Percentiles rank a stretch among this genome's conserved stretches.
phyloP scores from a whole-genome alignment of 495 filamentous ascomycete genomes.

The Hypoxylon crocopeplum region DNA sequence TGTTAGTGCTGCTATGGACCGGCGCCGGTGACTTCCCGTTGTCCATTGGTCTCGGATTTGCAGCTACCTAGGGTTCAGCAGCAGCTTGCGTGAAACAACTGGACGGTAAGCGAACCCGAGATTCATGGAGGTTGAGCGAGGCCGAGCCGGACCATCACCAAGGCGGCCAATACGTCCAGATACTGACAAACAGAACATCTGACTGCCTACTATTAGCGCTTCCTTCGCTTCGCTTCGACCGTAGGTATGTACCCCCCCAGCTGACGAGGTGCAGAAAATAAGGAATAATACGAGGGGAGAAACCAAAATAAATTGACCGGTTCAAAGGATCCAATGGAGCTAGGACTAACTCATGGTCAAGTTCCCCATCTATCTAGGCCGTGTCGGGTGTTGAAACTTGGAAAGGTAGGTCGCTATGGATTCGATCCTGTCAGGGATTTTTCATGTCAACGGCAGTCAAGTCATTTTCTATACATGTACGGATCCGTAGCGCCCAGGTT shows the following conservation, averaged over 20 bases:
- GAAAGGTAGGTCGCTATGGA: conserved; percentile 17
- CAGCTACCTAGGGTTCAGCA: background rate
- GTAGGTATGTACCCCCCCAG: too few relatives aligned
- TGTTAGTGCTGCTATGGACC: conserved; percentile 25
- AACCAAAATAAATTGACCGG: too few relatives aligned
- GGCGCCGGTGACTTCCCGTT: conserved; percentile 31
- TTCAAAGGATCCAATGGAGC: conserved; percentile 15
- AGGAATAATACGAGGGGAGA: conserved; percentile 2
- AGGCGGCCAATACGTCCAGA: conserved; percentile 4
- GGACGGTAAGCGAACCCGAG: conserved; percentile 5
- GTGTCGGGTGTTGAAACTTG: conserved; percentile 29
- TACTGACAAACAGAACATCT: conserved; percentile 24
- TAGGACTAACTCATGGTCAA: conserved; percentile 17
- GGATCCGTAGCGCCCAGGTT: background rate
- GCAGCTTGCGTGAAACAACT: conserved; percentile 8
- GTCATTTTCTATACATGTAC: conserved; percentile 11
- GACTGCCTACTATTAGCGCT: too few relatives aligned
- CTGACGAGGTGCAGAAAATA: background rate
- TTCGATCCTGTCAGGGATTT: conserved; percentile 11
- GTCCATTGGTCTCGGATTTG: conserved; percentile 14
- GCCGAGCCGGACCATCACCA: conserved; percentile 23
- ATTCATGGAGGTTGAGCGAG: conserved; percentile 30
- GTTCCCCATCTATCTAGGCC: conserved; percentile 10
- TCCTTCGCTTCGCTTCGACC: too few relatives aligned
- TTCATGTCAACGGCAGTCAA: conserved; percentile 16